Evolutionary conservation across 1,284 basidiomycete species (phyloP).

Genomic region (Boletellus sp.): DNA sequence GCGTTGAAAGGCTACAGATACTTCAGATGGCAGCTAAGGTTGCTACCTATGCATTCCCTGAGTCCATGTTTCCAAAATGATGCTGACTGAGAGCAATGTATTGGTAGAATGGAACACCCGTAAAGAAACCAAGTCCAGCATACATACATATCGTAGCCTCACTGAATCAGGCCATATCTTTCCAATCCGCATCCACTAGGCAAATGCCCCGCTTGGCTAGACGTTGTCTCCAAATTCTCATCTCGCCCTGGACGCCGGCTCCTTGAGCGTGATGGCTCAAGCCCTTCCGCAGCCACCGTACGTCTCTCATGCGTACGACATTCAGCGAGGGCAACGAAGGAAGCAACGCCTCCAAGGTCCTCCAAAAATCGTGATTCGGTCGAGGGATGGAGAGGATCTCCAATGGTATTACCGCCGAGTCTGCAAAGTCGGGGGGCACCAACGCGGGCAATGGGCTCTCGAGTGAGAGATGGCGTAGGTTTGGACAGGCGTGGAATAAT

Average conservation of each 20-base stretch:
- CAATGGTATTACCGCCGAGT: constrained; percentile 46
- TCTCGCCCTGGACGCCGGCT: constrained; percentile 74
- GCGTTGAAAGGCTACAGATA: too few relatives aligned
- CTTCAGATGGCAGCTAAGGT: too few relatives aligned
- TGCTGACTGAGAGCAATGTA: neutral
- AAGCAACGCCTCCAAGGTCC: constrained; percentile 51
- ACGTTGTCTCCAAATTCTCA: constrained; percentile 65
- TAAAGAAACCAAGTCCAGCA: constrained; percentile 8
- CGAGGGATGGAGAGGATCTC: constrained; percentile 69
- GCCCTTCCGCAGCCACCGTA: constrained; percentile 67
- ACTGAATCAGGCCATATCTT: constrained; percentile 35
- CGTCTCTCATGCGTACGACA: constrained; percentile 59
- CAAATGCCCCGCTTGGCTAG: constrained; percentile 53
- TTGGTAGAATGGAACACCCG: neutral
- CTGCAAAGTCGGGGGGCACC: constrained; percentile 28
- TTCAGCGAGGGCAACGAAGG: constrained; percentile 53
- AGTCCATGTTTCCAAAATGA: neutral
- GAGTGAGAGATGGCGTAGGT: constrained; percentile 62
- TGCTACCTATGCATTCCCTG: neutral
- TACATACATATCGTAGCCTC: neutral
- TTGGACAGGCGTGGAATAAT: constrained; percentile 54
- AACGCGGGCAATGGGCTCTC: constrained; percentile 60
- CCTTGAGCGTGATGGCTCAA: constrained; percentile 60
- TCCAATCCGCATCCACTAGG: constrained; percentile 69
- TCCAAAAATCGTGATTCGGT: constrained; percentile 56